phyloP scores from a whole-genome alignment of 441 rosid genomes.

The Populus tomentosa region DNA sequence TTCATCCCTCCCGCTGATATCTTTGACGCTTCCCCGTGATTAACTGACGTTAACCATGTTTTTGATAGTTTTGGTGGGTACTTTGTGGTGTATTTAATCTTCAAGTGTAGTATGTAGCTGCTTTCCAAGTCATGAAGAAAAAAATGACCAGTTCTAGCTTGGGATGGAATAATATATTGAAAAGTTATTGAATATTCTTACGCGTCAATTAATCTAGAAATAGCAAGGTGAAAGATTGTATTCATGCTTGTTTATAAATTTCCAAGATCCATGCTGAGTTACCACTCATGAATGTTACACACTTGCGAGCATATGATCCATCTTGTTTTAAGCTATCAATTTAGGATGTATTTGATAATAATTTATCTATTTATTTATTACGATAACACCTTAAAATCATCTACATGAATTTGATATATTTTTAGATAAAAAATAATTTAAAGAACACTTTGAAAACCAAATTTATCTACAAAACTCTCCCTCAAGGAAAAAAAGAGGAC shows the following conservation, averaged over 20 bases:
- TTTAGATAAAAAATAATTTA: too few species aligned
- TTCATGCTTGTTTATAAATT: background rate
- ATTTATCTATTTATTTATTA: too few species aligned
- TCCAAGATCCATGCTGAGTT: too few species aligned
- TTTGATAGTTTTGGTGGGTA: constrained; percentile 21
- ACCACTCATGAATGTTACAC: too few species aligned
- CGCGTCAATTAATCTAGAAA: background rate
- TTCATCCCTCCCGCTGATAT: constrained; percentile 94
- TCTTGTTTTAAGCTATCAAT: too few species aligned
- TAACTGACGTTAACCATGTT: background rate
- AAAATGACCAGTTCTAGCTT: constrained; percentile 6
- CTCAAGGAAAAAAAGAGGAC: too few species aligned
- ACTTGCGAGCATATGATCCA: too few species aligned
- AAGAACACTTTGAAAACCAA: too few species aligned
- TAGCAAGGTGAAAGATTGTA: background rate
- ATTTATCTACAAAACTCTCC: too few species aligned
- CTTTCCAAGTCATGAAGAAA: constrained; percentile 6
- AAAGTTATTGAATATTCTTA: background rate
- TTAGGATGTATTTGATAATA: too few species aligned
- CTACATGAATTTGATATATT: too few species aligned
- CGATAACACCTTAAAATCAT: too few species aligned
- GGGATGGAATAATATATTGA: constrained; percentile 5
- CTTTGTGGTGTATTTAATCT: constrained; percentile 21
- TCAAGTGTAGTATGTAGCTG: constrained; percentile 12
- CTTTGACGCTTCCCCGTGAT: constrained; percentile 33